Base-by-base conservation (phyloP, 2,329 filamentous ascomycete species). In the Coleophoma cylindrospora region DNA sequence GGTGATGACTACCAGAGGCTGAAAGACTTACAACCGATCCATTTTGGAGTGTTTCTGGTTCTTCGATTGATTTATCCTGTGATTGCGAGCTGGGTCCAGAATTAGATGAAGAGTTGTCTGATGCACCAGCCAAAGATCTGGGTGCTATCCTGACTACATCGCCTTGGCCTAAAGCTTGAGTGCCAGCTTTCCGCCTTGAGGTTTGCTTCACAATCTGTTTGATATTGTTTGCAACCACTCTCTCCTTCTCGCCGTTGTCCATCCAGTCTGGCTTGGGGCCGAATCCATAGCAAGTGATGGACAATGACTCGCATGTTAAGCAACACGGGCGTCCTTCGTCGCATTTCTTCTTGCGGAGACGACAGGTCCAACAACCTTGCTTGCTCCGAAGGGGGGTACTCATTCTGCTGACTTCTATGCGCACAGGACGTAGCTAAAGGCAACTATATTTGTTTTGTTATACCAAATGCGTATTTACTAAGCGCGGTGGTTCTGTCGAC, bases 331-430 rank as follows among this genome's bases (percentile, higher is more conserved):
- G 71, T 57, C 76, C 76, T 66, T 84, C 81, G 61, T 84, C 81
- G 68, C 81, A 84, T 74, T 84, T 84, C 71, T 84, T 84, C 54
- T 80, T 74, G 60, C 81, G 72, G 57, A 84, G 66, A 63, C 81
- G 74, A 73, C 81, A 84, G 45, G 81, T 84, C 66, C 83, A 84
- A 76, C 81, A 86, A 54, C 79, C 82, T 48, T 50, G 45, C 44
- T 61, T 62, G 45, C 53, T 58, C 32, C 59, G 56, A 45, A 61
- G 53, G 9, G 57, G 49, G 5, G 50, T 52, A 34, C 43, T 54
- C 59, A 62, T 51, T 14, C 19, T 9, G 17, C 34, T 38, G 13
- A 22, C 34, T n/a, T 9, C 2, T 27, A 27, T 27, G 27, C 27
- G 19, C 19, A 19, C 19, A 27, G 27, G 27, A 27, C 9, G 27